A percentile compares a stretch with the other conserved stretches of the same genome.
These are phyloP conservation scores for Naematelia aurantialba DNA, from an alignment of 768 basidiomycete species.

Conservation along the genomic window DNA sequence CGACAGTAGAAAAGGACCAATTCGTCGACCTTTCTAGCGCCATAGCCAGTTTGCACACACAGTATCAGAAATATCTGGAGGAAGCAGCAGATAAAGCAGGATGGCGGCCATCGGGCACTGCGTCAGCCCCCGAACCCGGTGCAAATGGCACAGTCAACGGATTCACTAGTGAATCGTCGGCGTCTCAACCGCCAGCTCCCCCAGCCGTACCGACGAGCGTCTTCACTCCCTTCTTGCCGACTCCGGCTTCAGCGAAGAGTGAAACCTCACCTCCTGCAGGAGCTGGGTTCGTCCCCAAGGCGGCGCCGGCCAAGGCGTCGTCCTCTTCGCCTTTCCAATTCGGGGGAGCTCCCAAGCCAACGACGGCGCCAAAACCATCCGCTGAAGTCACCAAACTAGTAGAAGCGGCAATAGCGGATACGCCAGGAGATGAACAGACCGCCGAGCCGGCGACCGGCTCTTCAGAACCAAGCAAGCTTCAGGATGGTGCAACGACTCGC, in stretches of 20 bases:
- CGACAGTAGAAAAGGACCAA: conserved; percentile 27
- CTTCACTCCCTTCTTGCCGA: background rate
- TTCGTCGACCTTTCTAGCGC: conserved; percentile 33
- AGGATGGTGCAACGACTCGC: conserved; percentile 5
- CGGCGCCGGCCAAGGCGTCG: background rate
- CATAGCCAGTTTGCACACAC: conserved; percentile 21
- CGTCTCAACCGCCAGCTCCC: conserved; percentile 1
- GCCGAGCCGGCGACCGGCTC: conserved; percentile 10
- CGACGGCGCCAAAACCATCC: conserved; percentile 25
- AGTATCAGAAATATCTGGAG: conserved; percentile 27
- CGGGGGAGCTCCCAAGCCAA: background rate
- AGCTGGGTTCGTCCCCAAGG: conserved; percentile 1
- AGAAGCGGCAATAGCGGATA: conserved; percentile 28
- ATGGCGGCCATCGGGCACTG: conserved; percentile 14
- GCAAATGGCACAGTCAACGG: conserved; percentile 1
- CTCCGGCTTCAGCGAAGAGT: background rate
- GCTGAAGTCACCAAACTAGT: conserved; percentile 31
- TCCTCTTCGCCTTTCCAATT: conserved; percentile 12
- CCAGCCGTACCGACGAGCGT: conserved; percentile 2
- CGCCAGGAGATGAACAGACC: conserved; percentile 8
- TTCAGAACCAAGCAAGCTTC: conserved; percentile 21
- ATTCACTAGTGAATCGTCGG: background rate
- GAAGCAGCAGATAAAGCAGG: conserved; percentile 24
- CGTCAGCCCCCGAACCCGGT: no score
- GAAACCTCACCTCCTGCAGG: background rate